Conservation (phyloP, 805 yeast genomes). For the Pichia exigua region DNA sequence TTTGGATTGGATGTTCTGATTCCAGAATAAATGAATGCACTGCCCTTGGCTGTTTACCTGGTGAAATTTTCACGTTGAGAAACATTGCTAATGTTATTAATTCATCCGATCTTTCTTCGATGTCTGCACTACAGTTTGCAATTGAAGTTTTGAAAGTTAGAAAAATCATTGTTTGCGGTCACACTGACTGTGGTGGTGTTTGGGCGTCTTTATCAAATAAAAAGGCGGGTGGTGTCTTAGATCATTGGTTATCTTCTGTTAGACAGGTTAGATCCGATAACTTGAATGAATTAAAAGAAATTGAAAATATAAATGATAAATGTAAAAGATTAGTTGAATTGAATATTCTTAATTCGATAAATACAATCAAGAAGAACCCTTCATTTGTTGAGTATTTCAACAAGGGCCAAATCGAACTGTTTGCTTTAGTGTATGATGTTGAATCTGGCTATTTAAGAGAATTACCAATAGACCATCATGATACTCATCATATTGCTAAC, state of each 20-base stretch:
- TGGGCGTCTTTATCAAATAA: constrained; percentile 67
- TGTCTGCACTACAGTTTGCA: constrained; percentile 81
- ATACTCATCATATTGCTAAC: constrained; percentile 5
- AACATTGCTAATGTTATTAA: constrained; percentile 78
- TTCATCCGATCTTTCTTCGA: constrained; percentile 62
- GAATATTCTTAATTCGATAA: constrained; percentile 67
- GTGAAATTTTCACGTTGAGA: constrained; percentile 84
- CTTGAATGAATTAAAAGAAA: constrained; percentile 38
- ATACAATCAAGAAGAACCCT: constrained; percentile 56
- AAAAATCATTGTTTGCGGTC: constrained; percentile 85
- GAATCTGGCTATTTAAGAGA: constrained; percentile 55
- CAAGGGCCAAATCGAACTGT: constrained; percentile 59
- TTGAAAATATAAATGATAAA: constrained; percentile 43
- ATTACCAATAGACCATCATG: constrained; percentile 20
- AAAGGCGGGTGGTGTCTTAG: constrained; percentile 60
- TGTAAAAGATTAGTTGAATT: constrained; percentile 64
- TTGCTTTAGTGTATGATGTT: constrained; percentile 82
- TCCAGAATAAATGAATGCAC: constrained; percentile 81
- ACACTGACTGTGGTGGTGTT: constrained; percentile 91
- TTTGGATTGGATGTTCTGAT: constrained; percentile 93
- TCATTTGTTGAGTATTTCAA: constrained; percentile 60
- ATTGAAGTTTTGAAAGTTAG: constrained; percentile 74
- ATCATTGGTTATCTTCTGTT: constrained; percentile 63
- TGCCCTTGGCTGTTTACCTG: constrained; percentile 70
- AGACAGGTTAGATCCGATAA: constrained; percentile 63